phyloP scores from a whole-genome alignment of 73 alveolate genomes.

The Paramecium sonneborni region DNA sequence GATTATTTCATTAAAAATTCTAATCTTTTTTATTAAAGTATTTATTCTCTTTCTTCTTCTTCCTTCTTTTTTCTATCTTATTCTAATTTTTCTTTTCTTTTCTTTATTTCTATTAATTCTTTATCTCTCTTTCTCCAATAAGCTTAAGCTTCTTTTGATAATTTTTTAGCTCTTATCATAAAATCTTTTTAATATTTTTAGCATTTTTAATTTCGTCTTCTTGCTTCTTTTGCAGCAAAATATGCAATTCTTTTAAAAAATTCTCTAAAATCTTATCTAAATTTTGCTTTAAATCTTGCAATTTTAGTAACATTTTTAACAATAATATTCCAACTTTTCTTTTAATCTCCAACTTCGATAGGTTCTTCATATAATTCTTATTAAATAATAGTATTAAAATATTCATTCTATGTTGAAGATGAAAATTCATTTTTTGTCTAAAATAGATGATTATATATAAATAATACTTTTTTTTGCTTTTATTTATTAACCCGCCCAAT shows the following conservation, averaged over 20 bases:
- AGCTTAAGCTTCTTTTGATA: conserved; percentile 89
- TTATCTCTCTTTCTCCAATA: conserved; percentile 97
- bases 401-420: neutral
- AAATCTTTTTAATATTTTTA: conserved; percentile 90
- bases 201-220: conserved; percentile 88
- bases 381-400: neutral
- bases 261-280: conserved; percentile 86
- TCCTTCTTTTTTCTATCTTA: conserved; percentile 91
- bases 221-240: conserved; percentile 88
- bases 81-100: conserved; percentile 95
- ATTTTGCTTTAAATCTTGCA: conserved; percentile 46
- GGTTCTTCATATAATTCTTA: conserved; percentile 41
- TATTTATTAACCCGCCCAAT: neutral
- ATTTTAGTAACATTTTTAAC: conserved; percentile 43
- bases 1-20: conserved; percentile 96
- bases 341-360: neutral
- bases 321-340: conserved; percentile 36
- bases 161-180: conserved; percentile 87
- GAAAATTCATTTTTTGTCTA: neutral
- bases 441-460: neutral
- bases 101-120: conserved; percentile 95
- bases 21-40: conserved; percentile 93
- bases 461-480: neutral
- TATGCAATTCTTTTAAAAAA: conserved; percentile 85
- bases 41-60: conserved; percentile 96